Conservation (phyloP, 129 eudicot genomes). For the Tagetes patula region DNA sequence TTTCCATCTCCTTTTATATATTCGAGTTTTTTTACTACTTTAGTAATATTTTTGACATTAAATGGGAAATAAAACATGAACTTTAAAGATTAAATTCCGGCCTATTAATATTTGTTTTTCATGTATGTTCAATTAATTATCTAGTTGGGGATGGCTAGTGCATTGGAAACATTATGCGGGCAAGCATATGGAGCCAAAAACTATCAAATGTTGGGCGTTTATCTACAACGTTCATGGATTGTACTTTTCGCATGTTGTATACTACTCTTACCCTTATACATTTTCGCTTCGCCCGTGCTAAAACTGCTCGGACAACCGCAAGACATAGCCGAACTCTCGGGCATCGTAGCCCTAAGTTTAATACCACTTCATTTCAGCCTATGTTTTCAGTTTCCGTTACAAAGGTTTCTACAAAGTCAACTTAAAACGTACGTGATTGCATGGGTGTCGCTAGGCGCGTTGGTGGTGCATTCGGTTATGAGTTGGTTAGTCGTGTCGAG, state of each 20-base stretch:
- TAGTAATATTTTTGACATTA: too few relatives aligned
- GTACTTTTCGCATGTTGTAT: slow-evolving; percentile 57
- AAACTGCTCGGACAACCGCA: slow-evolving; percentile 69
- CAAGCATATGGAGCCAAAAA: slow-evolving; percentile 88
- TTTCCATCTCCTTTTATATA: too few relatives aligned
- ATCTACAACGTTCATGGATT: slow-evolving; percentile 86
- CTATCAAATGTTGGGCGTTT: slow-evolving; percentile 71
- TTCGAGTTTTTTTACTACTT: too few relatives aligned
- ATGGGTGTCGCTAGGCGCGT: slow-evolving; percentile 55
- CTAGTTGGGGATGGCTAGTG: slow-evolving; percentile 93
- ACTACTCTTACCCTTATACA: slow-evolving; percentile 45
- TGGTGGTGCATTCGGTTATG: slow-evolving; percentile 49
- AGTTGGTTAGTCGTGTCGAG: slow-evolving; percentile 58
- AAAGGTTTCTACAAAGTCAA: slow-evolving; percentile 84
- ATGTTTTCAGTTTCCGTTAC: slow-evolving; percentile 67
- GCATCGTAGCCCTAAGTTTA: slow-evolving; percentile 46
- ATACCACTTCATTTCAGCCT: slow-evolving; percentile 82
- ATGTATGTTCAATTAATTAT: neutral
- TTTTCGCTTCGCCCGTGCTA: slow-evolving; percentile 65
- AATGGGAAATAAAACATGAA: too few relatives aligned
- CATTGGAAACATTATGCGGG: slow-evolving; percentile 84
- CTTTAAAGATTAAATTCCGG: too few relatives aligned
- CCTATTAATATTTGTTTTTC: neutral
- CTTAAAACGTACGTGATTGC: slow-evolving; percentile 63
- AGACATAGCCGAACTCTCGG: slow-evolving; percentile 75